These are phyloP conservation scores for Populus hybrid DNA, from an alignment of 441 rosid species.

Conservation along the genomic window DNA sequence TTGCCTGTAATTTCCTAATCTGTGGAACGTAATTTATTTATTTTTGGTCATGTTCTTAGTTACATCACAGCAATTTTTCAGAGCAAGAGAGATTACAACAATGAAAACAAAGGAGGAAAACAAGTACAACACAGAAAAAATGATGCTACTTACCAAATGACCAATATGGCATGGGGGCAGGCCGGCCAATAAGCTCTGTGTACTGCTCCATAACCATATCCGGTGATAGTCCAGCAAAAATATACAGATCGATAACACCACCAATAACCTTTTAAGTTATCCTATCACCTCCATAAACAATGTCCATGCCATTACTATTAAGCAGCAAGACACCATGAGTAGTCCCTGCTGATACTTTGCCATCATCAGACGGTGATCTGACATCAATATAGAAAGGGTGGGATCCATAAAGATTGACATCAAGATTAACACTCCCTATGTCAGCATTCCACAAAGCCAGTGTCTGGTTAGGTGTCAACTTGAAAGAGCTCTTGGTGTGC, in stretches of 20 bases:
- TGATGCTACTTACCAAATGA: constrained; percentile 49
- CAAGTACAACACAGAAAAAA: background rate
- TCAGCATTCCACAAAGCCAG: constrained; percentile 71
- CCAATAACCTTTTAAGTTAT: constrained; percentile 27
- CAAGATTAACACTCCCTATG: constrained; percentile 29
- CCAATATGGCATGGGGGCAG: constrained; percentile 89
- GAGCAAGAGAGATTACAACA: background rate
- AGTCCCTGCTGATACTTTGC: constrained; percentile 33
- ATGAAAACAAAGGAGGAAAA: background rate
- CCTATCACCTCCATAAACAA: constrained; percentile 47
- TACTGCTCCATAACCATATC: constrained; percentile 65
- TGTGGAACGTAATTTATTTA: background rate
- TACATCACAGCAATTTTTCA: background rate
- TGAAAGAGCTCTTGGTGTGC: constrained; percentile 62
- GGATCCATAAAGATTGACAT: constrained; percentile 72
- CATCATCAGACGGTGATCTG: constrained; percentile 33
- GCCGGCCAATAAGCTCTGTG: constrained; percentile 67
- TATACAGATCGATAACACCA: constrained; percentile 54
- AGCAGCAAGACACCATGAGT: constrained; percentile 64
- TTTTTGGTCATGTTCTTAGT: background rate
- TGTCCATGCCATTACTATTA: constrained; percentile 83
- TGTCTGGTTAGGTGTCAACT: constrained; percentile 31
- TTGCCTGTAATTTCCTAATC: background rate
- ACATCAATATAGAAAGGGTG: no score
- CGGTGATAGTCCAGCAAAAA: constrained; percentile 67